Conservation (phyloP, 371 early-diverging fungal genomes). For the Mucor mucedo region DNA sequence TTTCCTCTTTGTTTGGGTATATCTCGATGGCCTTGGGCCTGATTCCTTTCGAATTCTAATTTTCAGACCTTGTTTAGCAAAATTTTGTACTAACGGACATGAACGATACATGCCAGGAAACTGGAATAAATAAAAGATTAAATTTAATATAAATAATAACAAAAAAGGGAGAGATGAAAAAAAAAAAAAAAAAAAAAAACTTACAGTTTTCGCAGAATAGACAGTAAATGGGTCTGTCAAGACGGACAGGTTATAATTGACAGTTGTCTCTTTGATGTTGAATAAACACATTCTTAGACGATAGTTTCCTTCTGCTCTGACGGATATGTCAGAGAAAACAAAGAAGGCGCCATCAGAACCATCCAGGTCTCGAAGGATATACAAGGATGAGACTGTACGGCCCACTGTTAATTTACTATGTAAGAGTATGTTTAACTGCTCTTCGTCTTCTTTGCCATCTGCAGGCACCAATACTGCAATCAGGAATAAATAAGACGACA, state of each 20-base stretch:
- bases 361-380: conserved; percentile 63
- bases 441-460: conserved; percentile 4
- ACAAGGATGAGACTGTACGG: conserved; percentile 64
- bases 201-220: conserved; percentile 48
- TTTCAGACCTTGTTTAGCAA: conserved; percentile 73
- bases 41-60: conserved; percentile 72
- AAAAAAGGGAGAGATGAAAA: no score
- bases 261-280: conserved; percentile 71
- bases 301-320: conserved; percentile 88
- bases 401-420: conserved; percentile 54
- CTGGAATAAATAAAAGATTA: conserved; percentile 13
- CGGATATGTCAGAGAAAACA: conserved; percentile 93
- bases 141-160: not conserved
- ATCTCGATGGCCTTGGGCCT: conserved; percentile 24
- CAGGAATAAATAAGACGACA: conserved; percentile 39
- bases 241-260: conserved; percentile 32
- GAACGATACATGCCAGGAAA: conserved; percentile 66
- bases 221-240: conserved; percentile 53
- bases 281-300: conserved; percentile 87
- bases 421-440: conserved; percentile 21
- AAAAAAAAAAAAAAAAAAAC: not conserved
- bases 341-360: conserved; percentile 87
- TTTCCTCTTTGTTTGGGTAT: conserved; percentile 16
- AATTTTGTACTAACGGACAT: conserved; percentile 62
- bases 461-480: conserved; percentile 43